These are phyloP conservation scores for Botrytis tulipae DNA, from an alignment of 2,329 filamentous ascomycete genomes.

Conservation along the genomic window DNA sequence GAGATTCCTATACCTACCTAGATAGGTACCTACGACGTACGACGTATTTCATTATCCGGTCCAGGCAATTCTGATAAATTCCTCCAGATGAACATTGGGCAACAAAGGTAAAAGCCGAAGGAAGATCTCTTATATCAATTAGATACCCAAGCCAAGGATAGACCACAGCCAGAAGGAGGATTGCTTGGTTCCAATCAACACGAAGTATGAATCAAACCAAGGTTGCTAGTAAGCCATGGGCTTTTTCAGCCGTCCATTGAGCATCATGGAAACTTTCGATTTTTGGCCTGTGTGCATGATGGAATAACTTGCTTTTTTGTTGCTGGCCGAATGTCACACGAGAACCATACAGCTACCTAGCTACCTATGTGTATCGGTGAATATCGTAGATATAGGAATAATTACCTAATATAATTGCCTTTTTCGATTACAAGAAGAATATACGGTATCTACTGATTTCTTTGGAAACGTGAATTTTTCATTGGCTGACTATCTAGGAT, in stretches of 20 bases:
- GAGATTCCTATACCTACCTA: not conserved
- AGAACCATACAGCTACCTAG: not conserved
- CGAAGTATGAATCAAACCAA: not conserved
- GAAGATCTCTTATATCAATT: constrained; percentile 1
- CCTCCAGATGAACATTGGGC: not conserved
- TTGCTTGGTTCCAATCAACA: not conserved
- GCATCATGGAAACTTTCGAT: not conserved
- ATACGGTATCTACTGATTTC: too few relatives aligned
- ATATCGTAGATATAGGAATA: fast-evolving
- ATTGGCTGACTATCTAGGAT: not conserved
- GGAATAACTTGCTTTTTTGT: not conserved
- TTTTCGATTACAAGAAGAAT: too few relatives aligned
- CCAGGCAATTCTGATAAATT: not conserved
- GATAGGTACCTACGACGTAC: not conserved
- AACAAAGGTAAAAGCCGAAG: not conserved
- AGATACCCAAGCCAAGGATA: not conserved
- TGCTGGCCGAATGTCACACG: not conserved
- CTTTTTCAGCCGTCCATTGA: not conserved
- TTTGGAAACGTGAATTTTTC: too few relatives aligned
- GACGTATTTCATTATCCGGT: not conserved
- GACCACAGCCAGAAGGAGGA: not conserved
- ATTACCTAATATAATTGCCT: too few relatives aligned
- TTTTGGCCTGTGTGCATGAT: not conserved
- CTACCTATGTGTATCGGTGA: not conserved
- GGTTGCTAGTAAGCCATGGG: not conserved